Evolutionary conservation across 2,329 filamentous ascomycete species (phyloP), one percentile per base, ranked within the genome.

Genomic region (Claviceps sp.): DNA sequence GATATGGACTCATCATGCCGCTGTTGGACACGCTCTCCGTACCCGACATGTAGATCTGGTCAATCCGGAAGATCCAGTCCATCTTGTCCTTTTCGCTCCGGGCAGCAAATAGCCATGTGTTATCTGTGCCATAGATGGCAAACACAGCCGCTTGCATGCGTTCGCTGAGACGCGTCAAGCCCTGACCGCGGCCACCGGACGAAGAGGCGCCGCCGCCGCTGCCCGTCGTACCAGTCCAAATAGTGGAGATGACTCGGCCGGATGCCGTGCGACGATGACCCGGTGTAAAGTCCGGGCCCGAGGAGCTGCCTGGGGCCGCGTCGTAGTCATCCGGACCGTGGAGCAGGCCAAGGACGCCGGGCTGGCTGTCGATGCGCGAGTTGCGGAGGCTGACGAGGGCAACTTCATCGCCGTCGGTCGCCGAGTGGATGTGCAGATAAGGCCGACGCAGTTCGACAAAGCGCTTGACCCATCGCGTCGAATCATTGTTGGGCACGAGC

Each of bases 1-100:
- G 61, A 26, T 55, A 60, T 1, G 68, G 68, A 47, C 67, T 70
- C 50, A 62, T 61, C 50, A 69, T 56, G 14, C 68, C 68, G 53
- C 68, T 70, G 47, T 62, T 65, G 8, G 63, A 58, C 30, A 61
- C 57, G 55, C 73, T 76, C 44, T 70, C 70, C 51, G 67, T 71
- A 11, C 68, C 72, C 39, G 75, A 72, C 60, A 77, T 67, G 58
- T 77, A 81, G 50, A 84, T 87, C 73, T 95, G 86, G 68, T 98
- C 93, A 60, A 98, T 89, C 62, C 86, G 85, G 67, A 94, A 79
- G 60, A 98, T 95, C 93, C 93, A 98, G 66, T 97, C 93, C 60
- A 90, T 84, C 74, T 96, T 95, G 67, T 96, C 90, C 48, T 84
- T 78, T 71, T 96, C 91, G 61, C 82, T 91, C 54, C 89, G 78